Base-by-base conservation (phyloP, 805 yeast genomes). In the Maudiozyma saulgeensis region DNA sequence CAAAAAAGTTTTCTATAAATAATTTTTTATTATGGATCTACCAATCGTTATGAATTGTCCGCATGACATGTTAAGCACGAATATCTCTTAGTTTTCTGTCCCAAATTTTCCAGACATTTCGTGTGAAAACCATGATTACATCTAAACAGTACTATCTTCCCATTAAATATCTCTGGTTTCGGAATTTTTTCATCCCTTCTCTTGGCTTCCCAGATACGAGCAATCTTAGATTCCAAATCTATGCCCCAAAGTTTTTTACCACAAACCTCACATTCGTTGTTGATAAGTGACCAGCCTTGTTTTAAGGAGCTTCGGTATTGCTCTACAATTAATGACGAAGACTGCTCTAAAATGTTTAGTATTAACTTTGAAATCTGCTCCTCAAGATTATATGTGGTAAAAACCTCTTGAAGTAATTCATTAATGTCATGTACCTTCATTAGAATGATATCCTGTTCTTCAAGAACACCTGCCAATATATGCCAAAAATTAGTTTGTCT, bases 171-270 rank as follows among this genome's bases (percentile, higher is more conserved):
- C 3, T 28, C 43, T 6, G 19, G 26, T 4, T 32, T 16, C 19
- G 4, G 35, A 19, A 48, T 42, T 2, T 51, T 53, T 48, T 68
- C 63, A 9, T 67, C 57, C 49, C 67, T 59, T 43, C 62, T 63
- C 45, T 51, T 59, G 26, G 71, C 70, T 57, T 79, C 84, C 90
- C 90, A 84, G 4, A 75, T 69, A 41, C 73, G 71, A 47, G 77
- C 76, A 39, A 76, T 71, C 8, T 67, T 71, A 2, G 78, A 68
- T 23, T 73, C 68, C 2, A 84, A 61, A 1, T 79, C 78, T 1
- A 77, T 63, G 0, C 96, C 96, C 81, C 89, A 82, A 34, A 89
- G 68, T 19, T 69, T 69, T 53, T 80, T 80, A 1, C 87, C 90
- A 64, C 97, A 90, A 0, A 83, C 77, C 35, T 84, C 84, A 63